Evolutionary conservation across 768 basidiomycete species (phyloP).

Genomic region (Calocybe indica): DNA sequence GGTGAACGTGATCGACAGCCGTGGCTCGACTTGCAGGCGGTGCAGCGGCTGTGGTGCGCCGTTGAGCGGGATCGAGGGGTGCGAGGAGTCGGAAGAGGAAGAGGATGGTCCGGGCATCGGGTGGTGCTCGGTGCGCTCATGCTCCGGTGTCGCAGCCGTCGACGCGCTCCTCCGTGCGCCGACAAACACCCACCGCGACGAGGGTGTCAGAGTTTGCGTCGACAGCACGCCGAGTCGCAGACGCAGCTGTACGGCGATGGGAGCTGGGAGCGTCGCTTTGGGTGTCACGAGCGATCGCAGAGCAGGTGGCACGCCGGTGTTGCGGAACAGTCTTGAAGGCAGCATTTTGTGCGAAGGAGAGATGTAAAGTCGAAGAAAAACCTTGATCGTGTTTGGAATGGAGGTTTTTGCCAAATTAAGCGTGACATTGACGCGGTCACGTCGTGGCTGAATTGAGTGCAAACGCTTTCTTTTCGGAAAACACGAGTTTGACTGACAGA

Average conservation of each 20-base stretch:
- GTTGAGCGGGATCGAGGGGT: conserved; percentile 4
- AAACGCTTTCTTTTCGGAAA: too few relatives aligned
- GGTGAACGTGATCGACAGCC: conserved; percentile 76
- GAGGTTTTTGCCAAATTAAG: too few relatives aligned
- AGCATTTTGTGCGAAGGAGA: conserved; percentile 25
- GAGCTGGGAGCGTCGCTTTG: conserved; percentile 27
- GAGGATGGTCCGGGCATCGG: conserved; percentile 2
- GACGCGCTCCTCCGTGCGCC: background rate
- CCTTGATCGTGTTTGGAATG: too few relatives aligned
- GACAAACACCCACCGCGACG: background rate
- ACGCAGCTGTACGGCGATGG: conserved; percentile 26
- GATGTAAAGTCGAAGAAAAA: too few relatives aligned
- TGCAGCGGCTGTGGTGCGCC: conserved; percentile 26
- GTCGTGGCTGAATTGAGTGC: too few relatives aligned
- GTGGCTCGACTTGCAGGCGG: conserved; percentile 35
- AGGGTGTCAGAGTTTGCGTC: conserved; percentile 4
- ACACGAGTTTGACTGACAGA: too few relatives aligned
- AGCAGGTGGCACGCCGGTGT: conserved; percentile 35
- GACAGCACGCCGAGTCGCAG: conserved; percentile 21
- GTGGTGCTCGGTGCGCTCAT: background rate
- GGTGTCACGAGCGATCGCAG: conserved; percentile 35
- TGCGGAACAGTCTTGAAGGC: conserved; percentile 39
- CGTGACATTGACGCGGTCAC: too few relatives aligned
- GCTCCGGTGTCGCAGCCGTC: background rate
- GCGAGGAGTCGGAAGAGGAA: conserved; percentile 15